phyloP scores from a whole-genome alignment of 2,329 filamentous ascomycete genomes.

The Cladosporium halotolerans region DNA sequence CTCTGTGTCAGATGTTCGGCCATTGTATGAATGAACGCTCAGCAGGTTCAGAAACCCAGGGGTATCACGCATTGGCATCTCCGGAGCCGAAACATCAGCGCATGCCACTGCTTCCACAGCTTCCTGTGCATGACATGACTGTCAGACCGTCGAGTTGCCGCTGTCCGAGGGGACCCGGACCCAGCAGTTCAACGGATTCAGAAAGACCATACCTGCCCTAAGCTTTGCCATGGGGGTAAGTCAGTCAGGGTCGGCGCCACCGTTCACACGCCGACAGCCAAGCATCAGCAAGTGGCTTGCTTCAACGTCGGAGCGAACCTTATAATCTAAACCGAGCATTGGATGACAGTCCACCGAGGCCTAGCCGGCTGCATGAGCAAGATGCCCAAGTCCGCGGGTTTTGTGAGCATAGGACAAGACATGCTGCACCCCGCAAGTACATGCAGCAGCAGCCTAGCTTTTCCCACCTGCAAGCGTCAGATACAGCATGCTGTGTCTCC shows the following conservation, averaged over 20 bases:
- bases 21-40: too few relatives aligned
- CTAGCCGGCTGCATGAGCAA: background rate
- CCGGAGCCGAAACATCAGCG: too few relatives aligned
- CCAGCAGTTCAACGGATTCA: too few relatives aligned
- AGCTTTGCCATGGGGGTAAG: background rate
- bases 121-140: too few relatives aligned
- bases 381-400: background rate
- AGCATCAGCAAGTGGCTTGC: background rate
- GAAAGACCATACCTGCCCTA: too few relatives aligned
- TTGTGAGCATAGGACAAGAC: background rate
- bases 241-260: background rate
- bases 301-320: constrained; percentile 7
- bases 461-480: constrained; percentile 1
- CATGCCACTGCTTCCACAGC: too few relatives aligned
- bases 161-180: too few relatives aligned
- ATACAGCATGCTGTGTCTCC: constrained; percentile 7
- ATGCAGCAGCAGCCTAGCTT: constrained; percentile 2
- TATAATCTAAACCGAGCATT: background rate
- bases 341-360: background rate
- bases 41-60: too few relatives aligned
- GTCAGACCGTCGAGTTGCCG: too few relatives aligned
- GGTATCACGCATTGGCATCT: too few relatives aligned
- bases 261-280: background rate
- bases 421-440: constrained; percentile 8
- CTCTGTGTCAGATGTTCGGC: too few relatives aligned